Conservation (phyloP, 2,329 filamentous ascomycete species). For the Alternaria triticimaculans region DNA sequence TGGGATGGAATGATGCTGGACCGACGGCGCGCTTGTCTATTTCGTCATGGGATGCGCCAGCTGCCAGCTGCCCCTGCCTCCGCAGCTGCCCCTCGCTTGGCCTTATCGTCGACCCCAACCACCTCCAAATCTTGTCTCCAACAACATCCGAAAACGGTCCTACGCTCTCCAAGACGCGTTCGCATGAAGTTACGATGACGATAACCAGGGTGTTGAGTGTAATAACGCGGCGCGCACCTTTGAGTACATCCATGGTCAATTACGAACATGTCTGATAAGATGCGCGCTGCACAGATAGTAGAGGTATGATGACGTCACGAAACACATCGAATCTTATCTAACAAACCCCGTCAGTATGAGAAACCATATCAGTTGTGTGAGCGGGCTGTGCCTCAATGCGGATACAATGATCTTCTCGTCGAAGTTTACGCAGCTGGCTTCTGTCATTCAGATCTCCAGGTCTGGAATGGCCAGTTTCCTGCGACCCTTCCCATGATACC, state of each 20-base stretch:
- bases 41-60: not conserved
- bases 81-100: not conserved
- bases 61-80: not conserved
- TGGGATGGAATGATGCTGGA: constrained; percentile 4
- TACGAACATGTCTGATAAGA: constrained; percentile 11
- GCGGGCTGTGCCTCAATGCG: constrained; percentile 21
- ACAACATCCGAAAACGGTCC: not conserved
- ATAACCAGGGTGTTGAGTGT: not conserved
- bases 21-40: constrained; percentile 8
- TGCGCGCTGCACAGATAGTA: constrained; percentile 29
- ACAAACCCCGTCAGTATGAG: constrained; percentile 12
- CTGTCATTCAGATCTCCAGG: constrained; percentile 38
- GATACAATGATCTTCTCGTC: constrained; percentile 29
- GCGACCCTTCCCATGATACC: constrained; percentile 37
- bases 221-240: not conserved
- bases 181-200: not conserved
- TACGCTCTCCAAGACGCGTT: not conserved
- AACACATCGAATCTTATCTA: not conserved
- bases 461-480: constrained; percentile 30
- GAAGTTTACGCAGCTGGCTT: constrained; percentile 35
- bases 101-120: constrained; percentile 3
- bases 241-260: not conserved
- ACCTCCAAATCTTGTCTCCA: constrained; percentile 2
- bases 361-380: constrained; percentile 25
- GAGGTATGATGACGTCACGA: constrained; percentile 22